phyloP scores from a whole-genome alignment of 331 rosid species.

The Malus hybrid region DNA sequence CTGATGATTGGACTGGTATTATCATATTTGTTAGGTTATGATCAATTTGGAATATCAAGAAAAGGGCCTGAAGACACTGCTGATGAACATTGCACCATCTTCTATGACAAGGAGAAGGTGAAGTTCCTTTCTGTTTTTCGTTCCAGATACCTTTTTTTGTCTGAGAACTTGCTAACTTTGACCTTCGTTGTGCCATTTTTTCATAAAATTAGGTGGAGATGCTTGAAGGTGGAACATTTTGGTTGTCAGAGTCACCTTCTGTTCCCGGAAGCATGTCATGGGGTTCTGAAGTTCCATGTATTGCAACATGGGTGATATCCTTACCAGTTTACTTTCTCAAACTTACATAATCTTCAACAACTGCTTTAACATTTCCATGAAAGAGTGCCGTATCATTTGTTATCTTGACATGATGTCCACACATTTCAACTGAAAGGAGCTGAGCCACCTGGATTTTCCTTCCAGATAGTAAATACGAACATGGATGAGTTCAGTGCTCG shows the following conservation, averaged over 20 bases:
- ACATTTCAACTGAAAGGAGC: constrained; percentile 96
- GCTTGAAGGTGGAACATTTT: constrained; percentile 96
- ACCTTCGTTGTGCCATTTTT: neutral
- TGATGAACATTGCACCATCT: constrained; percentile 89
- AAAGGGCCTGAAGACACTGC: constrained; percentile 71
- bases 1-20: constrained; percentile 6
- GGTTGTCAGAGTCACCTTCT: constrained; percentile 97
- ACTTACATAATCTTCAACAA: constrained; percentile 1
- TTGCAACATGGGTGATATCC: constrained; percentile 99
- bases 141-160: neutral
- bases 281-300: constrained; percentile 85
- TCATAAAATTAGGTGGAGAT: constrained; percentile 66
- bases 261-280: constrained; percentile 97
- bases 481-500: constrained; percentile 88
- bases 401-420: constrained; percentile 95
- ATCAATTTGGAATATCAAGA: constrained; percentile 81
- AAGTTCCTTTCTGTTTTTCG: neutral
- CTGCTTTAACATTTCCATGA: constrained; percentile 1
- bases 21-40: constrained; percentile 52
- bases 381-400: constrained; percentile 24
- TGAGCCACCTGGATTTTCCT: constrained; percentile 94
- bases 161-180: neutral
- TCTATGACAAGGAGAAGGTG: constrained; percentile 88
- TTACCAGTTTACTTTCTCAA: constrained; percentile 19
- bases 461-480: constrained; percentile 88